phyloP scores from a whole-genome alignment of 2,329 filamentous ascomycete genomes.

The Exophiala phaeomuriformis region DNA sequence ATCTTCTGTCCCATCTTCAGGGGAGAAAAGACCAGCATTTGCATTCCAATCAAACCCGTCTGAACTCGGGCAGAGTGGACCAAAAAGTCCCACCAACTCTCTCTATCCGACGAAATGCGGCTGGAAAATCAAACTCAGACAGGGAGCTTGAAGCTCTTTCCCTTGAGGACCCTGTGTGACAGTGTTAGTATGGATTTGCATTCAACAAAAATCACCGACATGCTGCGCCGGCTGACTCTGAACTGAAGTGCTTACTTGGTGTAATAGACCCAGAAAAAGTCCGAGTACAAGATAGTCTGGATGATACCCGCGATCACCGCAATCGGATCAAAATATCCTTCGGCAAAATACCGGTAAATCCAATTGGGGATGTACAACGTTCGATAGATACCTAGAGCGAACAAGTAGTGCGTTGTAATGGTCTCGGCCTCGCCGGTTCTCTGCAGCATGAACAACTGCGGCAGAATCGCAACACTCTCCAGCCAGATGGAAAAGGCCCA shows the following conservation, averaged over 20 bases:
- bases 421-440: conserved; percentile 96
- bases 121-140: conserved; percentile 47
- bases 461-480: conserved; percentile 90
- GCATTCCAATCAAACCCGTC: too few relatives aligned
- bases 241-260: conserved; percentile 58
- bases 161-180: conserved; percentile 61
- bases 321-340: conserved; percentile 77
- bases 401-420: conserved; percentile 98
- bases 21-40: too few relatives aligned
- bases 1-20: too few relatives aligned
- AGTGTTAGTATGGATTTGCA: neutral
- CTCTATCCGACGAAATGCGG: too few relatives aligned
- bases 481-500: conserved; percentile 99
- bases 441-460: conserved; percentile 97
- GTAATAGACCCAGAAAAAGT: conserved; percentile 99
- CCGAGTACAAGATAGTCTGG: conserved; percentile 92
- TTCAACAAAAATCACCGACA: neutral
- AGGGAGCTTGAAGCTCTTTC: conserved; percentile 79
- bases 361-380: conserved; percentile 98
- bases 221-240: too few relatives aligned
- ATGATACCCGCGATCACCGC: conserved; percentile 81
- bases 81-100: too few relatives aligned
- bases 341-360: conserved; percentile 81
- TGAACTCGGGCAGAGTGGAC: too few relatives aligned
- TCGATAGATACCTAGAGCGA: conserved; percentile 83